Base-by-base conservation (phyloP, 768 basidiomycete species). In the Lanmaoa pseudosensibilis region DNA sequence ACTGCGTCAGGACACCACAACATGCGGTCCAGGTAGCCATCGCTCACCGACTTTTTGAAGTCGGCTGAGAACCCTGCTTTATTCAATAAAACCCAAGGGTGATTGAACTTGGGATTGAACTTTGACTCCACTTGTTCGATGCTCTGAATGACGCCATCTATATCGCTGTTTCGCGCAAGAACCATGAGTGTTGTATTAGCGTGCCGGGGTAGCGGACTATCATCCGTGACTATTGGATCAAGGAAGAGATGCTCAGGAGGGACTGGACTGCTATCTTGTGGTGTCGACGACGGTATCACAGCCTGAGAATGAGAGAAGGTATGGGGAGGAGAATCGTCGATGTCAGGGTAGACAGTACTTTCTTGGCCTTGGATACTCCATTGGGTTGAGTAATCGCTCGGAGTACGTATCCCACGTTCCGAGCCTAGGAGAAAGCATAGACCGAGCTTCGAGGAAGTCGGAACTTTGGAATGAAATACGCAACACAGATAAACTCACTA, bases 41-140 rank as follows among this genome's bases (percentile, higher is more conserved):
- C 18, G 10, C 37, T 53, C 18, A 55, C 68, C 36, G 52, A 76
- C 76, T 66, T 67, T 62, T 77, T 83, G 73, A 87, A 86, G 6
- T 80, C 76, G 11, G 79, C 74, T 18, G 77, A 73, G 62, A 87
- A 87, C 1, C 76, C 74, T 54, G 74, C 82, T 7, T 88, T 85
- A 57, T 87, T 87, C 38, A 88, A 69, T 62, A 88, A 80, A 13
- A 85, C 78, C 73, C 81, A 87, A 5, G 84, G 83, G 61, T 88
- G 88, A 38, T 77, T 70, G 57, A 72, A 83, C 61, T 78, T 77
- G 39, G 75, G 69, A 65, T 88, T 88, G 62, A 86, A 87, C 18
- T 78, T 71, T 41, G 79, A 74, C 57, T 88, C 86, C 40, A 86
- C 69, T 56, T 79, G 76, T 60, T 80, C 77, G 48, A 86, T 80